A percentile compares a stretch with the other conserved stretches of the same genome.
phyloP scores from a whole-genome alignment of 345 rosid genomes.

The Euphorbia lathyris region DNA sequence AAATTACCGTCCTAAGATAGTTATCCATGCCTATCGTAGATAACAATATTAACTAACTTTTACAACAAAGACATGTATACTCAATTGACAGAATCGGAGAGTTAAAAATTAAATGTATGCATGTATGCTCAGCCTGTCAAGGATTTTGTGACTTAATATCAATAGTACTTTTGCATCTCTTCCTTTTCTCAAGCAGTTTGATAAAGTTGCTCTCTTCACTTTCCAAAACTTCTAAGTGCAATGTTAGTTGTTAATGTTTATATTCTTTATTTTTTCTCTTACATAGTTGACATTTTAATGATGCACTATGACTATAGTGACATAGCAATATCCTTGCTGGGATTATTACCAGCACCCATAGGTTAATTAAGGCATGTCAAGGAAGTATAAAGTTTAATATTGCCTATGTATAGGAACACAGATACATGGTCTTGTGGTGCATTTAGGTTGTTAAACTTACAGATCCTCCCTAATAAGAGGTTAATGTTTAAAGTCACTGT shows the following conservation, averaged over 20 bases:
- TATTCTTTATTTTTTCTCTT: not conserved
- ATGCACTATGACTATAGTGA: not conserved
- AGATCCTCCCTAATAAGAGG: not conserved
- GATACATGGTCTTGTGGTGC: not conserved
- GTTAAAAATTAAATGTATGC: not conserved
- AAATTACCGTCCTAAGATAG: not conserved
- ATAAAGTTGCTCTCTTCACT: not conserved
- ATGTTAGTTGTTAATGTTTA: not conserved
- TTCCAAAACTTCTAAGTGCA: not conserved
- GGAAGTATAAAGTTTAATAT: not conserved
- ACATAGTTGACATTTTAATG: not conserved
- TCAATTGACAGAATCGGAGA: not conserved
- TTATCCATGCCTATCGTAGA: not conserved
- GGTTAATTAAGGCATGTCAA: not conserved
- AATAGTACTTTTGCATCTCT: not conserved
- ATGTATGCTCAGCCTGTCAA: not conserved
- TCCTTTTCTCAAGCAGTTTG: not conserved
- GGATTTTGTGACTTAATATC: not conserved
- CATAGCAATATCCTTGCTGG: not conserved
- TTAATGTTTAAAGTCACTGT: not conserved
- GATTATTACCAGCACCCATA: not conserved
- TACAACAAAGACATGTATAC: not conserved
- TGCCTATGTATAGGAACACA: not conserved
- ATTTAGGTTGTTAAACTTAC: not conserved
- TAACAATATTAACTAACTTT: not conserved